Evolutionary conservation across 768 basidiomycete genomes (phyloP).

Genomic region (Mycena chlorophos): DNA sequence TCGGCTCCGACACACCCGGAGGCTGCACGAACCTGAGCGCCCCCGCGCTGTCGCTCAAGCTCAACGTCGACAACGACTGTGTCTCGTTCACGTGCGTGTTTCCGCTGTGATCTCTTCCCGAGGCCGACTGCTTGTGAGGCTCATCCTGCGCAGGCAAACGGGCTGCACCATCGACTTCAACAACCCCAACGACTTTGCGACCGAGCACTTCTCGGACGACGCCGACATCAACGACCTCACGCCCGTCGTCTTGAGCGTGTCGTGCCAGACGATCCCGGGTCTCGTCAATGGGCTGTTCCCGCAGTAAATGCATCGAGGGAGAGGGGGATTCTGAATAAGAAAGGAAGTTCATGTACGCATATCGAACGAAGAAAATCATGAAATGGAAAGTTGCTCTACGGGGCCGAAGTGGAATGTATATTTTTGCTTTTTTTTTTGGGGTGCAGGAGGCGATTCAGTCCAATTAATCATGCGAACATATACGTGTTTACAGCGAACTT

Average conservation of each 20-base stretch:
- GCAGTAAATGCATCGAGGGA: too few relatives aligned
- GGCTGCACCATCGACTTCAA: conserved; percentile 3
- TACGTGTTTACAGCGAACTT: too few relatives aligned
- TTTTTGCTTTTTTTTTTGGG: too few relatives aligned
- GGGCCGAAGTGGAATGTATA: too few relatives aligned
- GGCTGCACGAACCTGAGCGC: conserved; percentile 10
- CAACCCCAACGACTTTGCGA: conserved; percentile 1
- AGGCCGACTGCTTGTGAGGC: background rate
- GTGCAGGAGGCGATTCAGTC: too few relatives aligned
- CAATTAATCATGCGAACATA: too few relatives aligned
- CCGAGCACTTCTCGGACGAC: conserved; percentile 15
- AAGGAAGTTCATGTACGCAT: too few relatives aligned
- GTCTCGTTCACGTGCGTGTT: conserved; percentile 7
- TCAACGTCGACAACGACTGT: conserved; percentile 13
- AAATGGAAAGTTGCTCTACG: too few relatives aligned
- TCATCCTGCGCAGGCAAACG: background rate
- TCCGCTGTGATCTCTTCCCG: background rate
- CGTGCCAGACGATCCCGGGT: conserved; percentile 11
- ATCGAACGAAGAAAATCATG: too few relatives aligned
- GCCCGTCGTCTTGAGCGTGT: background rate
- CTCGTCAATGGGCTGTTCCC: conserved; percentile 12
- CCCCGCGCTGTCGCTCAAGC: background rate
- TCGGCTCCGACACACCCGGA: background rate
- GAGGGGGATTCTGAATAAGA: too few relatives aligned
- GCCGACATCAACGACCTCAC: background rate